A percentile compares a stretch with the other conserved stretches of the same genome.
phyloP scores from a whole-genome alignment of 2,329 filamentous ascomycete genomes.

The Exserohilum rostratum region DNA sequence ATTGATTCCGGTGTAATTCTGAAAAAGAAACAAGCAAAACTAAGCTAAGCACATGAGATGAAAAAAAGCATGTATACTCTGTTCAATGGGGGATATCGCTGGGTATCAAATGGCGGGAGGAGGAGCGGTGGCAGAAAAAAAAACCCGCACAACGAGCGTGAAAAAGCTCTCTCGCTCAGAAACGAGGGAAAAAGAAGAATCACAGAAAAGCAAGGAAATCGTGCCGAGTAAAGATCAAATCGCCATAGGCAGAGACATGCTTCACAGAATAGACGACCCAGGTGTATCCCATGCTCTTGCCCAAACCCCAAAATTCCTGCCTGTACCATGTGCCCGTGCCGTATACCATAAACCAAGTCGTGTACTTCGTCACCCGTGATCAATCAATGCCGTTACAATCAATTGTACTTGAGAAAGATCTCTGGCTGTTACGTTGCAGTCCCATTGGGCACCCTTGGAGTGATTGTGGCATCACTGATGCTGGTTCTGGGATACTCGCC shows the following conservation, averaged over 20 bases:
- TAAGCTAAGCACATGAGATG: no score
- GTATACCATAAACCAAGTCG: background rate
- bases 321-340: background rate
- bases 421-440: background rate
- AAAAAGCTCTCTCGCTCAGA: background rate
- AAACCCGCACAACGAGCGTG: background rate
- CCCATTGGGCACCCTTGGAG: background rate
- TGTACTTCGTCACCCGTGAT: background rate
- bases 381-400: background rate
- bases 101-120: constrained; percentile 10
- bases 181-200: constrained; percentile 1
- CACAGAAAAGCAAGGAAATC: background rate
- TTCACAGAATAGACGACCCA: background rate
- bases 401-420: background rate
- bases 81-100: background rate
- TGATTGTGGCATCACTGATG: background rate
- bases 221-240: background rate
- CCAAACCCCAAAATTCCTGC: background rate
- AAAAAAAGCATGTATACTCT: no score
- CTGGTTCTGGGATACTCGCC: constrained; percentile 63
- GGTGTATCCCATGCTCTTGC: background rate
- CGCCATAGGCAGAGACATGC: background rate
- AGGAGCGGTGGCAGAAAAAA: background rate
- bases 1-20: no score
- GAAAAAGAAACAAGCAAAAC: no score